Evolutionary conservation across 2,329 filamentous ascomycete genomes (phyloP), one percentile per base, ranked within the genome.

Genomic region (Juglanconis oblonga): DNA sequence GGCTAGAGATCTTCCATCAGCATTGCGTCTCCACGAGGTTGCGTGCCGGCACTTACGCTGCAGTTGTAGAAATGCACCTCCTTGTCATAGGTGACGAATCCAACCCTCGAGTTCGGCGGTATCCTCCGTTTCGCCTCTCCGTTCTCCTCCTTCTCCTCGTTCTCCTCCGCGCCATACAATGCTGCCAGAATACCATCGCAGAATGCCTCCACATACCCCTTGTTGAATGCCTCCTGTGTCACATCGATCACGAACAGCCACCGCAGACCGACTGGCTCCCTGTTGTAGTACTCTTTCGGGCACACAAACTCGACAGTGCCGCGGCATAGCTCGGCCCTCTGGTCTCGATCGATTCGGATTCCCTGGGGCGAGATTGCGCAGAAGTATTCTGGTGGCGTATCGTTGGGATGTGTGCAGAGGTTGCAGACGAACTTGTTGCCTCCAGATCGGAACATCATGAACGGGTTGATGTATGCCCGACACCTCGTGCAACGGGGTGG

Each of bases 11-110:
- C 14, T 14, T 17, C 4, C 8, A 52, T 62, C 52, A 57, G 8
- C 31, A 33, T 40, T 2, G 44, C 3, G 52, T 17, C 40, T n/a
- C 31, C 24, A n/a, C 3, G 24, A 38, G 29, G n/a, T 32, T 10
- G 13, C 40, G 13, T 14, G 9, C 1, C 6, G 55, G 55, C 38
- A 82, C 88, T 77, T 79, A 91, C 87, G 69, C 88, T 92, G 68
- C 97, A 87, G 70, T 98, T 98, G 80, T 98, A 99, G 73, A 98
- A 99, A 72, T 99, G 95, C 62, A 99, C 90, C 68, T 97, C 92
- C 74, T 92, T 94, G 78, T 99, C 95, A 72, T 89, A 99, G 1
- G 95, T 97, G 64, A 98, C 87, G 72, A 99, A 97, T 53, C 94
- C 95, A 63, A 99, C 87, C 77, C 92, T 97, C 52, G 91, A 86